phyloP scores from a whole-genome alignment of 1,139 yeast species.

The Diutina sp. region DNA sequence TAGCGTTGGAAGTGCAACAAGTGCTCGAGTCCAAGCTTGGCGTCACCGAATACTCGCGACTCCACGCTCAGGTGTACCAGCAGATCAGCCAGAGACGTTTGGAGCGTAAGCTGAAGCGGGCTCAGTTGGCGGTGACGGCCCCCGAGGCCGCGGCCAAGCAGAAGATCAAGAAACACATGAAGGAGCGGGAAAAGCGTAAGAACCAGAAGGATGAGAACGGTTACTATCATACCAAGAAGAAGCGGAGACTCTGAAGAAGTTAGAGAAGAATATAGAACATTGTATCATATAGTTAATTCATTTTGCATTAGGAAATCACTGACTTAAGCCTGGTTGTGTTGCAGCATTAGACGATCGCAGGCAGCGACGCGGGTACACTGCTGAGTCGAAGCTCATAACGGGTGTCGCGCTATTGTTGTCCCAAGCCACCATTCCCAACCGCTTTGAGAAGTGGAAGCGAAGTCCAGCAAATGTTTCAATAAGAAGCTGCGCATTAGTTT shows the following conservation, averaged over 20 bases:
- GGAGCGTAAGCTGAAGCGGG: slow-evolving; percentile 65
- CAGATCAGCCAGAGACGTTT: slow-evolving; percentile 37
- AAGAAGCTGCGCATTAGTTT: too few species aligned
- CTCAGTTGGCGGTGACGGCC: slow-evolving; percentile 63
- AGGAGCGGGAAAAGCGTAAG: slow-evolving; percentile 66
- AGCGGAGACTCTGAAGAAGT: slow-evolving; percentile 14
- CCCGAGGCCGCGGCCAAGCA: slow-evolving; percentile 75
- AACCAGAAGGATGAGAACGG: slow-evolving; percentile 69
- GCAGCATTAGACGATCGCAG: too few species aligned
- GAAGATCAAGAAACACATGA: slow-evolving; percentile 63
- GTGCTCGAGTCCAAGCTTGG: not conserved
- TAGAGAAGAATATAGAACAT: not conserved
- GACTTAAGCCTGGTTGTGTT: not conserved
- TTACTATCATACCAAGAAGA: slow-evolving; percentile 53
- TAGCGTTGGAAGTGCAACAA: not conserved
- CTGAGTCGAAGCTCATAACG: too few species aligned
- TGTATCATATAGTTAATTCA: too few species aligned
- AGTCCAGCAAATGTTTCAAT: too few species aligned
- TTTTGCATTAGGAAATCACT: not conserved
- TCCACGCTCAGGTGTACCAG: not conserved
- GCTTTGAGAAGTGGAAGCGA: too few species aligned
- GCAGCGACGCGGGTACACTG: too few species aligned
- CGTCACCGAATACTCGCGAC: not conserved
- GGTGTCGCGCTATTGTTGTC: too few species aligned
- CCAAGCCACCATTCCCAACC: too few species aligned